These are phyloP conservation scores for Umbelopsis sp. DNA, from an alignment of 371 early-diverging fungal species.

Conservation along the genomic window DNA sequence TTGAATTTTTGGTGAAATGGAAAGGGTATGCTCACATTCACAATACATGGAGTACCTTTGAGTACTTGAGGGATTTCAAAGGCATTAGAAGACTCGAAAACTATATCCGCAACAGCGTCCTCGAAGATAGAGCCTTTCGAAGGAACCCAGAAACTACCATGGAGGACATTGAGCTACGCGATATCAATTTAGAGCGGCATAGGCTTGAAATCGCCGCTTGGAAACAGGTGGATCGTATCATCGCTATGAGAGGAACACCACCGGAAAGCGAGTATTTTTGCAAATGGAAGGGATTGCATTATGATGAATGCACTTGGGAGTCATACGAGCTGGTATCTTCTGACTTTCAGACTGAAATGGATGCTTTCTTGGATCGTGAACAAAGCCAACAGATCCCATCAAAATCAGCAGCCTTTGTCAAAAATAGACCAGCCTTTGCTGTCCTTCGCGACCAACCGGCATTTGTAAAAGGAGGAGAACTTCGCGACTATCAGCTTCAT, in stretches of 20 bases:
- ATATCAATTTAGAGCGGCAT: slow-evolving; percentile 82
- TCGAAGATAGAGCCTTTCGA: slow-evolving; percentile 65
- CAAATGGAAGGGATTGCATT: slow-evolving; percentile 91
- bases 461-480: slow-evolving; percentile 85
- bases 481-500: slow-evolving; percentile 97
- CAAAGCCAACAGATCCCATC: slow-evolving; percentile 75
- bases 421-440: slow-evolving; percentile 76
- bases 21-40: slow-evolving; percentile 88
- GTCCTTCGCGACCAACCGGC: slow-evolving; percentile 79
- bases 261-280: slow-evolving; percentile 79
- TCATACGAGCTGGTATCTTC: slow-evolving; percentile 62
- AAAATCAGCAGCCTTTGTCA: slow-evolving; percentile 45
- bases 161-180: slow-evolving; percentile 88
- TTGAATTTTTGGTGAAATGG: slow-evolving; percentile 94
- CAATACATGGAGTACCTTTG: slow-evolving; percentile 87
- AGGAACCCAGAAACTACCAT: slow-evolving; percentile 71
- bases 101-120: slow-evolving; percentile 71
- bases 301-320: slow-evolving; percentile 94
- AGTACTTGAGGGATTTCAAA: slow-evolving; percentile 70
- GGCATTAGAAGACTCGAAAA: slow-evolving; percentile 92
- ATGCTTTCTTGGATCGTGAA: slow-evolving; percentile 83
- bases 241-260: slow-evolving; percentile 62
- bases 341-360: slow-evolving; percentile 78
- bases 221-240: slow-evolving; percentile 87
- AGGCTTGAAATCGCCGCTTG: slow-evolving; percentile 85